Conservation (phyloP, 345 rosid genomes). For the Litchi chinensis region DNA sequence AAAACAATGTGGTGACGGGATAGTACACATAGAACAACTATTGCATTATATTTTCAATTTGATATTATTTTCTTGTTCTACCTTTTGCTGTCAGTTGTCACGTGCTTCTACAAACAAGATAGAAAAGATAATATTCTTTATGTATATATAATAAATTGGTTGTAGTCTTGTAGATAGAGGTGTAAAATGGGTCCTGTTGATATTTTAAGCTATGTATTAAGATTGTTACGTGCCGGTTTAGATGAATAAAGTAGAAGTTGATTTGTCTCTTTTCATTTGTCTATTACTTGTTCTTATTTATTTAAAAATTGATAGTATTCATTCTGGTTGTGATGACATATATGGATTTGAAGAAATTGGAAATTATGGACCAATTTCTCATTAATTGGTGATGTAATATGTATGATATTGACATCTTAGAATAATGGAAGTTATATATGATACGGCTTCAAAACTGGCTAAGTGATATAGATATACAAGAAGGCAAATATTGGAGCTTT, state of each 20-base stretch:
- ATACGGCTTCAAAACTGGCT: too few relatives aligned
- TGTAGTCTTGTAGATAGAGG: not conserved
- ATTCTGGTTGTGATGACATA: too few relatives aligned
- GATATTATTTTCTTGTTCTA: not conserved
- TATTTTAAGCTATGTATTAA: too few relatives aligned
- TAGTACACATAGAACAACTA: not conserved
- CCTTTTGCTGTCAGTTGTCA: not conserved
- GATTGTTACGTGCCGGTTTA: too few relatives aligned
- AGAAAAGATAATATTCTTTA: not conserved
- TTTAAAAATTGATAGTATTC: too few relatives aligned
- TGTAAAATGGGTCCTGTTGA: not conserved
- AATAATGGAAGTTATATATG: too few relatives aligned
- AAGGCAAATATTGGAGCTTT: too few relatives aligned
- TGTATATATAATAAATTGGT: too few relatives aligned
- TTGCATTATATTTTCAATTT: too few relatives aligned
- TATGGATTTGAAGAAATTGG: not conserved
- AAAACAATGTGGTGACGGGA: not conserved
- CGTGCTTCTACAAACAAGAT: too few relatives aligned
- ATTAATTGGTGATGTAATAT: not conserved
- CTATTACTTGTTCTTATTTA: not conserved
- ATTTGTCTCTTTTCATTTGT: not conserved
- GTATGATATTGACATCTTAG: not conserved
- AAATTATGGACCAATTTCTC: not conserved
- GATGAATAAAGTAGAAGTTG: too few relatives aligned
- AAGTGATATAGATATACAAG: too few relatives aligned